Evolutionary conservation across 345 rosid genomes (phyloP).

Genomic region (Melaleuca quinquenervia): DNA sequence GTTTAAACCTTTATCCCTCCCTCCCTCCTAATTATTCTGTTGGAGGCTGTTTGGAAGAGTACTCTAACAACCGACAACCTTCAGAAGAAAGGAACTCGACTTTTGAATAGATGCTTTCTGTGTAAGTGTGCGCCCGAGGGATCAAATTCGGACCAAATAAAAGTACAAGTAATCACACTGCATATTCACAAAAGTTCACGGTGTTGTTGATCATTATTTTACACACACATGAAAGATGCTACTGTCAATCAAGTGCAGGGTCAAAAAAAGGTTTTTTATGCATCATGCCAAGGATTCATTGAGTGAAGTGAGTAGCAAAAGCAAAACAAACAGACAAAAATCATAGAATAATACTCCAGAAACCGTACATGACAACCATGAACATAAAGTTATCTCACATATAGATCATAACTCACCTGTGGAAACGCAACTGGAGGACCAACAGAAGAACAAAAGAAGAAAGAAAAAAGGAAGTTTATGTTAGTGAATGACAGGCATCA

Average conservation of each 20-base stretch:
- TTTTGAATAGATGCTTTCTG: background rate
- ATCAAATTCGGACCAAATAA: background rate
- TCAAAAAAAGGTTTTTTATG: background rate
- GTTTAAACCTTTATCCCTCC: background rate
- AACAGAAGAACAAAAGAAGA: background rate
- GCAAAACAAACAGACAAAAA: background rate
- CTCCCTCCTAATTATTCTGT: too few species aligned
- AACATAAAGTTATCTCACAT: background rate
- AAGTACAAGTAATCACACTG: background rate
- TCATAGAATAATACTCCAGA: background rate
- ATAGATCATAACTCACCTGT: conserved; percentile 51
- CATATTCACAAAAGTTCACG: background rate
- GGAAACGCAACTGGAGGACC: conserved; percentile 71
- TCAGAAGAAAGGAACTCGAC: background rate
- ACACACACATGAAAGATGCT: background rate
- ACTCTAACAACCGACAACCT: background rate
- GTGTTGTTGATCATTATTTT: background rate
- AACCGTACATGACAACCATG: background rate
- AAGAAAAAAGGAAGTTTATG: background rate
- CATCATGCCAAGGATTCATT: background rate
- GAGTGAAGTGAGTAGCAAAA: background rate
- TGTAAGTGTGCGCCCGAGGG: background rate
- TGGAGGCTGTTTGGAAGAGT: background rate
- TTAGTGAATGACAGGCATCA: background rate
- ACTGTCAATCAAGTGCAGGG: background rate